Evolutionary conservation across 2,329 filamentous ascomycete species (phyloP), one percentile per base, ranked within the genome.

Genomic region (Penicillium thymicola): DNA sequence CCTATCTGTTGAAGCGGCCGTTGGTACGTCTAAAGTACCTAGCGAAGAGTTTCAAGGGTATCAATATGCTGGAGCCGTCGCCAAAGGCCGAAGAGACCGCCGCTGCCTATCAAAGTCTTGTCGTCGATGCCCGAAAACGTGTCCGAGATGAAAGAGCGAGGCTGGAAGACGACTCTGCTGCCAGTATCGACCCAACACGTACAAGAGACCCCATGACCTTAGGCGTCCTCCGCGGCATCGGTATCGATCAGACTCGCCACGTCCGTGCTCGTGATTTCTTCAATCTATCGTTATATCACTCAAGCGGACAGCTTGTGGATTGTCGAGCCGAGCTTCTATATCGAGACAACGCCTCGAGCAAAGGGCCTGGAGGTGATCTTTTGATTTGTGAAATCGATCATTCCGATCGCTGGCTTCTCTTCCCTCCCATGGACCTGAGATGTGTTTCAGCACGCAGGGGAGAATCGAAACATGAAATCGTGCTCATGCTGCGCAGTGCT

Each of bases 241-340:
- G 78, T 42, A 87, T 97, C 54, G 87, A 96, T 68, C 81, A 84
- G n/a, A 82, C 78, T 38, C 86, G 91, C 54, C 90, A 92, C 67
- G 95, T 99, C 41, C 87, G 85, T 61, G 92, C 93, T 44, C 88
- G 96, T 67, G 94, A 99, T 72, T 86, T 89, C 64, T 99, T 99
- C 71, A 88, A 89, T 55, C 81, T 99, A 65, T 88, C 92, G 58
- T 76, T 99, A 14, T 82, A 84, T 49, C 94, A 99, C 72, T 96
- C 93, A 1, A 96, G 85, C 67, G 92, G 93, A 2, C 93, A 97
- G 71, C 82, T 92, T 58, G 82, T 99, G 43, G 90, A 91, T 66
- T 97, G 94, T 70, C 89, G 89, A 65, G 85, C 96, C 16, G 94
- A 99, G 71, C 72, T 99, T 30, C 82, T 97, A 14, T 83, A 93